Conservation (phyloP, 2,329 filamentous ascomycete genomes). For the Botrytis hyacinthi region DNA sequence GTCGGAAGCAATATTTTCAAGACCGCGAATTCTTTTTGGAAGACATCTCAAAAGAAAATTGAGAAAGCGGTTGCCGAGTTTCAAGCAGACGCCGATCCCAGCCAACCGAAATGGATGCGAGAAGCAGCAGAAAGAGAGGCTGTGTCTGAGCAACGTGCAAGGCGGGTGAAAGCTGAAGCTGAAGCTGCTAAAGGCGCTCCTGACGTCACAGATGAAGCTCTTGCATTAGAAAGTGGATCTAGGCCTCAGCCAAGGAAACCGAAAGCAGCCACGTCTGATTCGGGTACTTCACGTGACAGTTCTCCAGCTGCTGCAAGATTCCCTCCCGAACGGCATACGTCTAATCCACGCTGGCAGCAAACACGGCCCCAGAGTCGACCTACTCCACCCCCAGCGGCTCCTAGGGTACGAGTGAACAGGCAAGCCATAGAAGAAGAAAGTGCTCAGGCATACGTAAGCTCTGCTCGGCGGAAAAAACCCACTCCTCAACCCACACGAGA, state of each 20-base stretch:
- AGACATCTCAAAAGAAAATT: constrained; percentile 86
- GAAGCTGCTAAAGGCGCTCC: constrained; percentile 24
- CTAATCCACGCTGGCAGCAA: constrained; percentile 61
- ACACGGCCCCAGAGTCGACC: constrained; percentile 29
- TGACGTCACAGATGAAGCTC: constrained; percentile 66
- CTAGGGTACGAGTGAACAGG: constrained; percentile 64
- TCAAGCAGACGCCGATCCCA: constrained; percentile 68
- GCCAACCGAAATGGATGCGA: constrained; percentile 93
- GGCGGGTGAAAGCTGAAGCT: constrained; percentile 26
- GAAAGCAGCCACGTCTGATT: constrained; percentile 31
- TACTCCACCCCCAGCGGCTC: constrained; percentile 42
- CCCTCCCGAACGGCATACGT: constrained; percentile 44
- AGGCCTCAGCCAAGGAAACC: constrained; percentile 49
- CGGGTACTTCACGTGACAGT: constrained; percentile 45
- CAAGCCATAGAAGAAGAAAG: constrained; percentile 76
- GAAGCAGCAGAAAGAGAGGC: constrained; percentile 41
- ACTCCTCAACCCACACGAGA: constrained; percentile 44
- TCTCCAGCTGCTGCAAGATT: constrained; percentile 49
- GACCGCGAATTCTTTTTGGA: constrained; percentile 93
- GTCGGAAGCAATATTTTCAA: constrained; percentile 85
- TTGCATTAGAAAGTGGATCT: constrained; percentile 71
- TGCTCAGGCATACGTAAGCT: constrained; percentile 82
- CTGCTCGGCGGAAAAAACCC: constrained; percentile 73
- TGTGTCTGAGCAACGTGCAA: constrained; percentile 36
- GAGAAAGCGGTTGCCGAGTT: constrained; percentile 91